These are phyloP conservation scores for Hysterium pulicare DNA, from an alignment of 2,329 filamentous ascomycete genomes.

Conservation along the genomic window DNA sequence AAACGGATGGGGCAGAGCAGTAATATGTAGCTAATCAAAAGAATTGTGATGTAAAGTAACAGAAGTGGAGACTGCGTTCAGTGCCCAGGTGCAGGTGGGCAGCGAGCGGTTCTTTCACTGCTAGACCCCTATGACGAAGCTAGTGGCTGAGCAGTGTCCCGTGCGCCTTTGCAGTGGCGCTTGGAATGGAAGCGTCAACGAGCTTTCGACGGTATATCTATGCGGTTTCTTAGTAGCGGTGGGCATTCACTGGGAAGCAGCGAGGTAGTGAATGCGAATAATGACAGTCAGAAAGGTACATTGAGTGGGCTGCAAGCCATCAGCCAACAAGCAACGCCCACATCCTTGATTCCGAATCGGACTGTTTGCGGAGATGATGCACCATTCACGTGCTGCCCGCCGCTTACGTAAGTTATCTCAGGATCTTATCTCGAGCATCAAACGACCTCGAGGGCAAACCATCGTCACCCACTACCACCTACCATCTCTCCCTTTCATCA, in stretches of 20 bases:
- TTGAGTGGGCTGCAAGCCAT: neutral
- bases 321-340: neutral
- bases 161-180: too few relatives aligned
- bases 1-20: neutral
- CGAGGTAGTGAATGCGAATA: slow-evolving; percentile 3
- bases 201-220: too few relatives aligned
- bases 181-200: too few relatives aligned
- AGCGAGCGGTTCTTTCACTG: neutral
- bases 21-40: too few relatives aligned
- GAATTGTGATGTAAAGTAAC: too few relatives aligned
- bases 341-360: neutral
- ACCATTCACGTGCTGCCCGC: slow-evolving; percentile 1
- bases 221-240: too few relatives aligned
- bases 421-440: too few relatives aligned
- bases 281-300: slow-evolving; percentile 1
- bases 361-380: slow-evolving; percentile 2
- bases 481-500: slow-evolving; percentile 21
- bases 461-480: slow-evolving; percentile 9
- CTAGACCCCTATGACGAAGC: too few relatives aligned
- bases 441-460: slow-evolving; percentile 3
- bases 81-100: neutral
- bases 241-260: too few relatives aligned
- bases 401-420: slow-evolving; percentile 6
- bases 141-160: too few relatives aligned
- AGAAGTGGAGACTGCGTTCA: neutral